These are phyloP conservation scores for Dittrichia graveolens DNA, from an alignment of 129 eudicot genomes.

Conservation along the genomic window DNA sequence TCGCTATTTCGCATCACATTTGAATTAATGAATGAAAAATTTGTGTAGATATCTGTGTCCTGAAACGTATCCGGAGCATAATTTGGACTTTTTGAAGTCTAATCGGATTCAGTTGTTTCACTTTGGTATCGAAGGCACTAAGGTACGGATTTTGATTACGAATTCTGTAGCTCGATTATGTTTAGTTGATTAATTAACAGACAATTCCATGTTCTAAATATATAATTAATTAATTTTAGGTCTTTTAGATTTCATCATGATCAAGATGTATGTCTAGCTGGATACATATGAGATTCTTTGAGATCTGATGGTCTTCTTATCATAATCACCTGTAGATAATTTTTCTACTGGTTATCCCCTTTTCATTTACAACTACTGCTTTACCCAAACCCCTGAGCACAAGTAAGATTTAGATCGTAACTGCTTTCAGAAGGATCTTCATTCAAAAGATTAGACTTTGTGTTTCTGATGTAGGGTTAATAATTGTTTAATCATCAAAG, in stretches of 20 bases:
- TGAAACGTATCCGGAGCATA: conserved; percentile 83
- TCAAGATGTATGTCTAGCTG: not conserved
- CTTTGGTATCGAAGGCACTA: conserved; percentile 79
- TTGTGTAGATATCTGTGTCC: conserved; percentile 71
- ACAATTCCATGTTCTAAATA: not conserved
- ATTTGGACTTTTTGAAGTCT: conserved; percentile 70
- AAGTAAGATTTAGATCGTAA: too few species aligned
- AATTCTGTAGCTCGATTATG: not conserved
- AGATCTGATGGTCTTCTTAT: conserved; percentile 34
- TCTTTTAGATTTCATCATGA: conserved; percentile 15
- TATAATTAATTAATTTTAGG: not conserved
- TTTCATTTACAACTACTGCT: not conserved
- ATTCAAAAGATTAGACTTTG: too few species aligned
- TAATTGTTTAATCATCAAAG: too few species aligned
- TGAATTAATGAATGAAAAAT: not conserved
- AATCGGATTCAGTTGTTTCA: conserved; percentile 82
- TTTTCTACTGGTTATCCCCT: not conserved
- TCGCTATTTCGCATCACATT: too few species aligned
- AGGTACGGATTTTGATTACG: conserved; percentile 39
- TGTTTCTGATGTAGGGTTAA: too few species aligned
- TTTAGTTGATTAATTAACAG: not conserved
- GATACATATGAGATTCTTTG: conserved; percentile 14
- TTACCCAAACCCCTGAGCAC: too few species aligned
- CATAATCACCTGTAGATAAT: conserved; percentile 16
- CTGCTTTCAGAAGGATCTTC: too few species aligned